These are phyloP conservation scores for Roridomyces roridus DNA, from an alignment of 768 basidiomycete species.

Conservation along the genomic window DNA sequence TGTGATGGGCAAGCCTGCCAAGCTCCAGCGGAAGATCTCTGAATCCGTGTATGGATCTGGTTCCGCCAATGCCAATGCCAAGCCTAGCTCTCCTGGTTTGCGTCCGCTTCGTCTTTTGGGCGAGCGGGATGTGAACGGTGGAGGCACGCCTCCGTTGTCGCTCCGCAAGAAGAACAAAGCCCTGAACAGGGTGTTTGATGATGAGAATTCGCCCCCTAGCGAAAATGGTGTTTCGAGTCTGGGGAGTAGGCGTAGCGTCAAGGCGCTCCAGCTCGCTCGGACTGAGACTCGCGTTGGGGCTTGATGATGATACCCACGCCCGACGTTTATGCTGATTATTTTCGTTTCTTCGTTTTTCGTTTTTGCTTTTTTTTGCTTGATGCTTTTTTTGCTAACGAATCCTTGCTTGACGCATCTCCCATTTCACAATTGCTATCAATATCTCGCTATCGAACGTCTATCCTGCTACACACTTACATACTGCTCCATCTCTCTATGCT, in stretches of 20 bases:
- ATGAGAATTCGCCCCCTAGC: constrained; percentile 37
- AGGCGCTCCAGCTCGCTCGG: constrained; percentile 63
- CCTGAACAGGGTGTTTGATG: constrained; percentile 38
- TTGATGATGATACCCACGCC: constrained; percentile 34
- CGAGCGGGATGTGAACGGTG: constrained; percentile 55
- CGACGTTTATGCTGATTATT: constrained; percentile 2
- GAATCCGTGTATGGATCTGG: constrained; percentile 27
- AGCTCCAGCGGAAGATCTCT: constrained; percentile 50
- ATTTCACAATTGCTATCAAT: neutral
- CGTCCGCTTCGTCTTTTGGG: constrained; percentile 69
- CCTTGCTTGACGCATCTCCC: constrained; percentile 12
- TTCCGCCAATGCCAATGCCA: constrained; percentile 30
- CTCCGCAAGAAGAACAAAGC: constrained; percentile 61
- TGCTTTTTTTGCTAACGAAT: constrained; percentile 21
- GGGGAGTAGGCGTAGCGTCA: constrained; percentile 54
- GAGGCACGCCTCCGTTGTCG: constrained; percentile 59
- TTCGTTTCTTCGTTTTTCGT: constrained; percentile 21
- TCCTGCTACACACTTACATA: constrained; percentile 22
- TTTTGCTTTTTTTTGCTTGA: constrained; percentile 21
- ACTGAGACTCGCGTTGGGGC: constrained; percentile 64
- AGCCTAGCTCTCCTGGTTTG: constrained; percentile 53
- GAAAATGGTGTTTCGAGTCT: constrained; percentile 30
- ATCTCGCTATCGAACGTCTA: constrained; percentile 19
- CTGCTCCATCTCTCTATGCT: constrained; percentile 23
- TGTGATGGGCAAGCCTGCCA: constrained; percentile 59